Conservation (phyloP, 805 yeast species). For the Ogataea zsoltii region DNA sequence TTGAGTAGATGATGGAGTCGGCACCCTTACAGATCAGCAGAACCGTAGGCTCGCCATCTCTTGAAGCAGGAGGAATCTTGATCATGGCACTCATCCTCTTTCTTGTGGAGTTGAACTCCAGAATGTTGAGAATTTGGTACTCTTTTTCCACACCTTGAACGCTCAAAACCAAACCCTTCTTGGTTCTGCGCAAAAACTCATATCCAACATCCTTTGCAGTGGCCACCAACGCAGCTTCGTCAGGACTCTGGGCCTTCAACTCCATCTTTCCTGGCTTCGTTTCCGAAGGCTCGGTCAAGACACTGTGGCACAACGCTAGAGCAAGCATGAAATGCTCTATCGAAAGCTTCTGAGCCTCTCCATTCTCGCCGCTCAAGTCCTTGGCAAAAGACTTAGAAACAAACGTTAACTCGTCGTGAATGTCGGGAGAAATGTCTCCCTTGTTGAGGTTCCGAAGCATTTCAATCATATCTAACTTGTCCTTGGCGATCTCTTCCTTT, state of each 20-base stretch:
- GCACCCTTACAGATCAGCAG: slow-evolving; percentile 82
- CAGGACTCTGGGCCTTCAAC: slow-evolving; percentile 80
- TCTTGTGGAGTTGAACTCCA: slow-evolving; percentile 82
- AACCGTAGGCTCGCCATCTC: slow-evolving; percentile 55
- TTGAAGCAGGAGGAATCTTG: slow-evolving; percentile 55
- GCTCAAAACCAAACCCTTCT: slow-evolving; percentile 63
- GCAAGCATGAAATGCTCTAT: slow-evolving; percentile 77
- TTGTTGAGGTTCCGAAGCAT: slow-evolving; percentile 40
- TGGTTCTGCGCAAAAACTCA: slow-evolving; percentile 63
- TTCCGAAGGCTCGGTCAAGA: slow-evolving; percentile 66
- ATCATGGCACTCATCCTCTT: slow-evolving; percentile 85
- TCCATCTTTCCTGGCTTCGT: slow-evolving; percentile 54
- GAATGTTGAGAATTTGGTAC: slow-evolving; percentile 65
- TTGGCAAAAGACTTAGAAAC: slow-evolving; percentile 63
- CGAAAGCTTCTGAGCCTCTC: slow-evolving; percentile 53
- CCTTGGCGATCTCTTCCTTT: slow-evolving; percentile 54
- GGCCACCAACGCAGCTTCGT: slow-evolving; percentile 82
- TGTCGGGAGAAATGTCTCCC: slow-evolving; percentile 34
- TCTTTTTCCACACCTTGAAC: slow-evolving; percentile 72
- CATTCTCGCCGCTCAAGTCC: slow-evolving; percentile 57
- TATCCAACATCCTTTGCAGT: slow-evolving; percentile 81
- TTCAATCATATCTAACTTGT: slow-evolving; percentile 59
- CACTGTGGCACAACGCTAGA: slow-evolving; percentile 78
- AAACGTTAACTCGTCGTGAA: slow-evolving; percentile 63
- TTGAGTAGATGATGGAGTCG: slow-evolving; percentile 72